Evolutionary conservation across 179 eudicot species (phyloP).

Genomic region (Drosera spatulata): DNA sequence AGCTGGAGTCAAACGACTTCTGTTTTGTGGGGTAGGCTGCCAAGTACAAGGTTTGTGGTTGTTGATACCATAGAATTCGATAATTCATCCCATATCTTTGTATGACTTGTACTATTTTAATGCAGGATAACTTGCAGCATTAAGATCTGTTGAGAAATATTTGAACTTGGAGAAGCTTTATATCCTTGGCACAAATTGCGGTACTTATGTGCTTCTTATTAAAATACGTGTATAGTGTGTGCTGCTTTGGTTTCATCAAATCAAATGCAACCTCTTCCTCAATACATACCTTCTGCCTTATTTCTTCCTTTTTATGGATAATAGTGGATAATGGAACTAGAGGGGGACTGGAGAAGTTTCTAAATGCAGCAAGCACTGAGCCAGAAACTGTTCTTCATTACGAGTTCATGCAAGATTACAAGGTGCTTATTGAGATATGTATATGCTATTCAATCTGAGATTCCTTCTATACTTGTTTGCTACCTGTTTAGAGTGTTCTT

Average conservation of each 20-base stretch:
- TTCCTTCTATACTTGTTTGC: background rate
- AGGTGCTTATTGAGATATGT: constrained; percentile 32
- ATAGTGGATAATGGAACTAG: constrained; percentile 95
- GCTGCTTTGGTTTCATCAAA: background rate
- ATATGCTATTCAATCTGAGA: background rate
- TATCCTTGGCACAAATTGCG: constrained; percentile 93
- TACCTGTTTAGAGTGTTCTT: background rate
- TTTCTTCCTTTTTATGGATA: constrained; percentile 2
- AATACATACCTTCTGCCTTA: background rate
- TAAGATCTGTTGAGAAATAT: constrained; percentile 90
- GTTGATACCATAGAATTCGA: constrained; percentile 1
- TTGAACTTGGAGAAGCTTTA: constrained; percentile 88
- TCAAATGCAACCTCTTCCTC: background rate
- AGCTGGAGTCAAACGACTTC: constrained; percentile 93
- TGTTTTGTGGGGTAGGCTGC: constrained; percentile 98
- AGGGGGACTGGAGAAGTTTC: constrained; percentile 91
- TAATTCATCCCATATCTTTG: constrained; percentile 17
- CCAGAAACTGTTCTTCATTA: constrained; percentile 98
- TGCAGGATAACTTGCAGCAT: constrained; percentile 91
- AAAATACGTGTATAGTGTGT: background rate
- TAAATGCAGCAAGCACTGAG: constrained; percentile 84
- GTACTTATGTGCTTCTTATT: constrained; percentile 18
- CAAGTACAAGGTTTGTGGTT: constrained; percentile 85
- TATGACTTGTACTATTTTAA: constrained; percentile 51
- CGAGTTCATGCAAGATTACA: constrained; percentile 99